These are phyloP conservation scores for cucumber (Cucumis sativus) DNA, from an alignment of 306 rosid species.

Conservation along the genomic window Cucumber_9930_V3 NC_026659.2:7373001-7373500, in stretches of 20 bases:
- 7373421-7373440: too few species aligned
- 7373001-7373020: too few species aligned
- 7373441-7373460: too few species aligned
- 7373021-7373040: neutral
- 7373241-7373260: neutral
- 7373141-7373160: neutral
- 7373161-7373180: neutral
- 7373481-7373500: too few species aligned
- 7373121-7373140: slow-evolving; percentile 1
- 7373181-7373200: neutral
- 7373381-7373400: neutral
- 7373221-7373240: neutral
- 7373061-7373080: neutral
- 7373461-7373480: too few species aligned
- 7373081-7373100: neutral
- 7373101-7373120: neutral
- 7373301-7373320: neutral
- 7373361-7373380: neutral
- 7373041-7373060: neutral
- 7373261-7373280: neutral
- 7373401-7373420: neutral
- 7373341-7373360: neutral
- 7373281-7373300: neutral
- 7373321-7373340: neutral
- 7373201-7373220: neutral